Evolutionary conservation across 768 basidiomycete genomes (phyloP).

Genomic region (Rhodosporidiobolus sp.): DNA sequence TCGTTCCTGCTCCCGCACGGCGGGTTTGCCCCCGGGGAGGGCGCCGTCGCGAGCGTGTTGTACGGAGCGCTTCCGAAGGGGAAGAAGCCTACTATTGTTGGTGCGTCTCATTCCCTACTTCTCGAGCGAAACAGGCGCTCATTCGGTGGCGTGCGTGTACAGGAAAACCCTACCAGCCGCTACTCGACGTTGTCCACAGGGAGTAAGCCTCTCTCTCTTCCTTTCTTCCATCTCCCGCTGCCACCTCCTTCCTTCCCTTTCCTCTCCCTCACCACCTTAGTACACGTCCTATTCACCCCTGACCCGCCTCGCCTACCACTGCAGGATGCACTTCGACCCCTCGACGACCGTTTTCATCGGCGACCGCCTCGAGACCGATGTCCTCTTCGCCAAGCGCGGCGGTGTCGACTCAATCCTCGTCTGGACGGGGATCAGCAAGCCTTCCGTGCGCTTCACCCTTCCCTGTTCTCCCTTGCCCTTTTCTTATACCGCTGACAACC

Average conservation of each 20-base stretch:
- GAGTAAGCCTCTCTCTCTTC: constrained; percentile 55
- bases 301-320: background rate
- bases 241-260: no score
- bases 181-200: constrained; percentile 86
- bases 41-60: constrained; percentile 76
- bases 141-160: no score
- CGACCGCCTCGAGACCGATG: constrained; percentile 90
- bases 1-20: constrained; percentile 67
- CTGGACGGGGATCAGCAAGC: constrained; percentile 18
- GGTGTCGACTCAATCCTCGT: constrained; percentile 24
- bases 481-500: background rate
- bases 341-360: constrained; percentile 86
- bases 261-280: background rate
- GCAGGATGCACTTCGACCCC: constrained; percentile 80
- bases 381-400: constrained; percentile 71
- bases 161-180: constrained; percentile 80
- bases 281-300: background rate
- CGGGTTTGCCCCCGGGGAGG: constrained; percentile 73
- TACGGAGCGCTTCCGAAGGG: constrained; percentile 57
- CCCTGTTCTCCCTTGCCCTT: background rate
- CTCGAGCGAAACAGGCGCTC: no score
- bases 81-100: constrained; percentile 65
- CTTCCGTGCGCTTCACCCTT: background rate
- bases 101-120: no score
- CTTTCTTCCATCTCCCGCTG: background rate